Conservation (phyloP, 805 yeast genomes). For the Sungouiozyma intestinalis region DNA sequence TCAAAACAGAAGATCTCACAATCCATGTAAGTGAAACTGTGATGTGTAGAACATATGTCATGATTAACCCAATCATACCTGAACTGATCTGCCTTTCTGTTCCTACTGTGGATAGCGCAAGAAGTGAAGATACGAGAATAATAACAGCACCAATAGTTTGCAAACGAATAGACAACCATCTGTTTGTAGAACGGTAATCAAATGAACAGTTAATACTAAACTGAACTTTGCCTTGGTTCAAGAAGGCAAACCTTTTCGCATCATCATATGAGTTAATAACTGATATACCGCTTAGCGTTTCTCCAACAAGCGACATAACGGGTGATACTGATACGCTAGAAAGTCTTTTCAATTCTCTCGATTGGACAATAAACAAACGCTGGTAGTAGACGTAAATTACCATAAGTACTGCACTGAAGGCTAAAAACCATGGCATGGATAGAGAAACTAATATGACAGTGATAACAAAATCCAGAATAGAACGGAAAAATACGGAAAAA, state of each 20-base stretch:
- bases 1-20: slow-evolving; percentile 51
- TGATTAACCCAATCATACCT: slow-evolving; percentile 53
- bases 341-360: slow-evolving; percentile 71
- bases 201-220: slow-evolving; percentile 38
- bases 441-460: slow-evolving; percentile 43
- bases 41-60: slow-evolving; percentile 52
- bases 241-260: slow-evolving; percentile 45
- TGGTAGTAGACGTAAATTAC: slow-evolving; percentile 62
- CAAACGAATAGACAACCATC: slow-evolving; percentile 58
- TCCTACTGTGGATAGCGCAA: slow-evolving; percentile 34
- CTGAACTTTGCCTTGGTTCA: slow-evolving; percentile 43
- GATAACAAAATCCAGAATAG: slow-evolving; percentile 35
- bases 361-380: slow-evolving; percentile 52
- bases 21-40: slow-evolving; percentile 44
- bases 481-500: slow-evolving; percentile 38
- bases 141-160: slow-evolving; percentile 51
- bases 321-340: slow-evolving; percentile 64
- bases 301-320: slow-evolving; percentile 73
- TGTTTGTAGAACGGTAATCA: slow-evolving; percentile 43
- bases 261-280: slow-evolving; percentile 77
- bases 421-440: slow-evolving; percentile 44
- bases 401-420: slow-evolving; percentile 36
- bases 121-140: slow-evolving; percentile 39
- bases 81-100: slow-evolving; percentile 38
- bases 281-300: slow-evolving; percentile 64